Evolutionary conservation across 2,329 filamentous ascomycete genomes (phyloP), one percentile per base, ranked within the genome.

Genomic region (Paramyrothecium sp.): DNA sequence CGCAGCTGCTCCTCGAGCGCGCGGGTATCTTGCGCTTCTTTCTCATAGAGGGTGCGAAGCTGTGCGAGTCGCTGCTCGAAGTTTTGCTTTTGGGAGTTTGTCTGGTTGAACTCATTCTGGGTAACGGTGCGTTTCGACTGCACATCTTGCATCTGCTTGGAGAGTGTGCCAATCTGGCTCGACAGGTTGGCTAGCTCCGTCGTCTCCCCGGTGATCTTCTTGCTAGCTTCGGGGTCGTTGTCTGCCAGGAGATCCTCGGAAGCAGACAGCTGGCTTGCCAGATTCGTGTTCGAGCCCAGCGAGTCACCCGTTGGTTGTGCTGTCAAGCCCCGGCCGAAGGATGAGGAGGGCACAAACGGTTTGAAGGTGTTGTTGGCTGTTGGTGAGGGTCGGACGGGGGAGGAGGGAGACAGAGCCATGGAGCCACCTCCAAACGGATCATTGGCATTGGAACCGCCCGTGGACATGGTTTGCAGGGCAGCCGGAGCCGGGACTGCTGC

Each of bases 151-250:
- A 96, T 97, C 75, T 99, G 92, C 69, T 89, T 96, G 0, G 93
- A 90, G 56, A 99, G 77, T 2, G 90, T 94, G 33, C 92, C 89
- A 62, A 99, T 92, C 73, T 98, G 95, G 71, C 96, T 98, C 1
- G 94, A 97, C 65, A 99, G 81, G 70, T 99, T 98, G 54, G 93
- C 95, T 57, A 99, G 82, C 72, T 99, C 95, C 0, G 90, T 89
- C 2, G 93, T 95, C 69, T 99, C 95, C 62, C 88, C 89, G 1
- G 90, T 95, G 23, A 98, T 79, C 71, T 90, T 96, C 73, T 90
- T 95, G 75, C 89, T 94, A 56, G 93, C 87, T 67, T 96, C 92
- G 1, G 90, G 89, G 63, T 98, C 94, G 62, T 88, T 89, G 65
- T 97, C 93, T 17, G 91, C 91, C n/a, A 99, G 81, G 8, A 98